Evolutionary conservation across 1,284 basidiomycete genomes (phyloP), one percentile per base, ranked within the genome.

Genomic region (Singerocomus inundabilis): DNA sequence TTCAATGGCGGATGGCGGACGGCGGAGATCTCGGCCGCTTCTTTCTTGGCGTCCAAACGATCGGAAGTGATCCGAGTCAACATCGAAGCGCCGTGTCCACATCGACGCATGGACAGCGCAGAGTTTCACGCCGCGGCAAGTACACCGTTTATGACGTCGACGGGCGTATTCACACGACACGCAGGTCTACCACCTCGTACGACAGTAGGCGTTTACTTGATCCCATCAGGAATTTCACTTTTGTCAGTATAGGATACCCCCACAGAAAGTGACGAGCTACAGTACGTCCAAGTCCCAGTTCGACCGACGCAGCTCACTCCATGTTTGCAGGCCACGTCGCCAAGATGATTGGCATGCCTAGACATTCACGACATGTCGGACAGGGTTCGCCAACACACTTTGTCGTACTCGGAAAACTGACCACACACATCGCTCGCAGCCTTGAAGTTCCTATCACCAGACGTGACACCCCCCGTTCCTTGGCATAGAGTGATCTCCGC

Each of bases 301-400:
- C n/a, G 13, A 31, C 28, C 16, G 15, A 47, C 5, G 15, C 18
- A 52, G 29, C 30, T 25, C 28, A 16, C 39, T 15, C 13, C 32
- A 21, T 12, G 18, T 12, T 15, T 29, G 30, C 31, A 88, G 90
- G 90, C 0, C 89, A 93, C 63, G 80, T 93, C 44, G 90, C 91
- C 9, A 91, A 86, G 60, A 72, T 93, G 16, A 79, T 91, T 37
- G 89, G 89, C 15, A 91, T 89, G 81, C 91, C 91, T 0, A 77
- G 75, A 18, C 82, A 93, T 70, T 83, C 91, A 1, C 76, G 91
- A 53, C 90, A 91, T 61, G 91, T 93, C 31, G 91, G 91, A 2
- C 88, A 92, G 80, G 85, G 91, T 89, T 55, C 52, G 75, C 34
- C 26, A 21, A 43, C 26, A 26, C 37, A 5, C 12, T 5, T 11